These are phyloP conservation scores for Rubroshorea leprosula DNA, from an alignment of 345 rosid genomes.

Conservation along the genomic window DNA sequence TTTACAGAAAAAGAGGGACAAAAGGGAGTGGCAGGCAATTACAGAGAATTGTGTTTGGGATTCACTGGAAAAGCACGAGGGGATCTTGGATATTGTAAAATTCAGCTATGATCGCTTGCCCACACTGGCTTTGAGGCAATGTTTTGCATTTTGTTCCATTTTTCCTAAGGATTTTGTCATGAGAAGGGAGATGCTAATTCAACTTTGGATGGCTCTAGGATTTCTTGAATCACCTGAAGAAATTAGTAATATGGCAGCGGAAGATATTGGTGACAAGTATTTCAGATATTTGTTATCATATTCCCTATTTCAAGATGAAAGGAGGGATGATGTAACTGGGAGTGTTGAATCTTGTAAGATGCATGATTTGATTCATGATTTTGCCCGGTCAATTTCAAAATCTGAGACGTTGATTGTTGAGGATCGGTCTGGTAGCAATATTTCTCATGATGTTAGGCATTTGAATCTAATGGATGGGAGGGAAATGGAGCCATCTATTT, in stretches of 20 bases:
- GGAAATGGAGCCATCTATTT: background rate
- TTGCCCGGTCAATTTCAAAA: slow-evolving; percentile 16
- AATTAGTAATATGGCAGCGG: background rate
- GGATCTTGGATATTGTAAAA: no score
- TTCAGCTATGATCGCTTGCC: slow-evolving; percentile 9
- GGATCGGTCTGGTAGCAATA: background rate
- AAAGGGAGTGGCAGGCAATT: background rate
- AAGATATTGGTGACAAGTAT: slow-evolving; percentile 15
- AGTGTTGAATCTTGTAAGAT: background rate
- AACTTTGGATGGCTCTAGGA: slow-evolving; percentile 28
- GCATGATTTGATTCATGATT: slow-evolving; percentile 25
- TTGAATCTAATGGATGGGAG: background rate
- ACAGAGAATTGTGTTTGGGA: background rate
- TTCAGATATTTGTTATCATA: slow-evolving; percentile 17
- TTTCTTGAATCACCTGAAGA: background rate
- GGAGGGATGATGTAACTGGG: background rate
- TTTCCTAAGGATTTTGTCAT: background rate
- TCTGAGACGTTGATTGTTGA: background rate
- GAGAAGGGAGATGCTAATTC: slow-evolving; percentile 5
- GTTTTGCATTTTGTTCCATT: slow-evolving; percentile 10
- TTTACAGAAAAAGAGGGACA: background rate
- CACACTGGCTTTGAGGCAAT: slow-evolving; percentile 1
- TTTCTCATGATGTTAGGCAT: background rate
- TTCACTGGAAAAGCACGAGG: no score
- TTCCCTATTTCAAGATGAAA: slow-evolving; percentile 24